A percentile compares a stretch with the other conserved stretches of the same genome.
Evolutionary conservation across 805 yeast species (phyloP).

Genomic region (Metschnikowia borealis): DNA sequence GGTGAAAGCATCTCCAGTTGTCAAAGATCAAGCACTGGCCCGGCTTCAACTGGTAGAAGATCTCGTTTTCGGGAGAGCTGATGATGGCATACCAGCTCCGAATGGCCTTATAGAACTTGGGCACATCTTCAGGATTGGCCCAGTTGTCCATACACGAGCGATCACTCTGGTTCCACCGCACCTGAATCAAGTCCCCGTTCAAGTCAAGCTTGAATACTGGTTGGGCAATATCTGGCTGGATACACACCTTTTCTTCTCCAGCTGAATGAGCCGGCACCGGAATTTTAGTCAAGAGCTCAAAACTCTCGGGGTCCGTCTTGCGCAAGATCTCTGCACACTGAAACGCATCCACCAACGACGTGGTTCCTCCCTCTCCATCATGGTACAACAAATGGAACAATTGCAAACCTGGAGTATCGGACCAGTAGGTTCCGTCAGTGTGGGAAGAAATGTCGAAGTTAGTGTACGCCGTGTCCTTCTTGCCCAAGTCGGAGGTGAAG

Average conservation of each 20-base stretch:
- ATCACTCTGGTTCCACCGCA: conserved; percentile 71
- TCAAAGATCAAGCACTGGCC: conserved; percentile 67
- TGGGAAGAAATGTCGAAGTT: conserved; percentile 60
- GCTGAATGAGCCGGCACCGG: conserved; percentile 72
- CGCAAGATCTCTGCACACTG: conserved; percentile 51
- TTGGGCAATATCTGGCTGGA: conserved; percentile 52
- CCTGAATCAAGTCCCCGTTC: conserved; percentile 52
- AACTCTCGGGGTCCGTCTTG: conserved; percentile 46
- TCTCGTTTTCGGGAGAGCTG: conserved; percentile 46
- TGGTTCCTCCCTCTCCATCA: conserved; percentile 64
- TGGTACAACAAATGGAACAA: conserved; percentile 61
- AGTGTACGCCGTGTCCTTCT: conserved; percentile 70
- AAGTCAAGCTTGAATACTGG: conserved; percentile 56
- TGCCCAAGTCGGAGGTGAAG: conserved; percentile 63
- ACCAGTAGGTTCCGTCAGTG: conserved; percentile 75
- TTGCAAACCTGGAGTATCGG: conserved; percentile 68
- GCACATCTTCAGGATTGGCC: conserved; percentile 47
- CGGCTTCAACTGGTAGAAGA: conserved; percentile 53
- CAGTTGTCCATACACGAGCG: conserved; percentile 55
- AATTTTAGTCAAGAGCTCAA: conserved; percentile 43
- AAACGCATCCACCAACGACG: conserved; percentile 65
- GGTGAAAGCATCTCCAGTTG: conserved; percentile 71
- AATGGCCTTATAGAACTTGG: conserved; percentile 54
- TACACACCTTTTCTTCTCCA: conserved; percentile 61
- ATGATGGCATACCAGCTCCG: conserved; percentile 54